A percentile compares a stretch with the other conserved stretches of the same genome.
phyloP scores from a whole-genome alignment of 2,329 filamentous ascomycete genomes.

The Rugonectria rugulosa region DNA sequence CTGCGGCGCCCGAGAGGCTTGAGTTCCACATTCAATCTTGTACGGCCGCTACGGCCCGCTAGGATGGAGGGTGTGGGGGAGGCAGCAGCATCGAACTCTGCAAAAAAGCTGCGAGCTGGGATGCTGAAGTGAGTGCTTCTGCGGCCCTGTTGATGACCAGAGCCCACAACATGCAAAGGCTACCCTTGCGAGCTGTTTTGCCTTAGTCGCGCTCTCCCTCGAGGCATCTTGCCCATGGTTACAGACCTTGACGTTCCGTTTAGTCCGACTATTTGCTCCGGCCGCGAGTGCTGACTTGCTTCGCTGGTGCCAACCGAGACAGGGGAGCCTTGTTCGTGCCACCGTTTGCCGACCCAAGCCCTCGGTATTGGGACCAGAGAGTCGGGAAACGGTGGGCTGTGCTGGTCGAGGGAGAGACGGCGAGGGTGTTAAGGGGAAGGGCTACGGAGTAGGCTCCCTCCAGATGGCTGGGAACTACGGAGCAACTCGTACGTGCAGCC shows the following conservation, averaged over 20 bases:
- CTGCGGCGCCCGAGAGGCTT: slow-evolving; percentile 18
- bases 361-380: slow-evolving; percentile 45
- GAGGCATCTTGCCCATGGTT: slow-evolving; percentile 3
- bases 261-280: slow-evolving; percentile 4
- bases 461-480: neutral
- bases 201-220: slow-evolving; percentile 22
- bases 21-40: slow-evolving; percentile 31
- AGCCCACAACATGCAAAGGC: slow-evolving; percentile 15
- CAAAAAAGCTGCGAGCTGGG: slow-evolving; percentile 28
- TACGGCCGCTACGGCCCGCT: slow-evolving; percentile 38
- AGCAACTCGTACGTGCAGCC: neutral
- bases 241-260: neutral
- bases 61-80: slow-evolving; percentile 36
- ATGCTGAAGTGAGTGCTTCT: slow-evolving; percentile 24
- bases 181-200: slow-evolving; percentile 17
- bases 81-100: slow-evolving; percentile 23
- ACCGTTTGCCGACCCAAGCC: slow-evolving; percentile 46
- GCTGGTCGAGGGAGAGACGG: slow-evolving; percentile 15
- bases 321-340: slow-evolving; percentile 42
- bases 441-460: neutral
- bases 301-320: slow-evolving; percentile 32
- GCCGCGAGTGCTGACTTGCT: slow-evolving; percentile 16
- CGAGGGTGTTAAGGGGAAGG: too few relatives aligned
- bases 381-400: slow-evolving; percentile 40
- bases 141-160: slow-evolving; percentile 16